phyloP scores from a whole-genome alignment of 352 stramenopile genomes.

The Phytophthora ohioensis region DNA sequence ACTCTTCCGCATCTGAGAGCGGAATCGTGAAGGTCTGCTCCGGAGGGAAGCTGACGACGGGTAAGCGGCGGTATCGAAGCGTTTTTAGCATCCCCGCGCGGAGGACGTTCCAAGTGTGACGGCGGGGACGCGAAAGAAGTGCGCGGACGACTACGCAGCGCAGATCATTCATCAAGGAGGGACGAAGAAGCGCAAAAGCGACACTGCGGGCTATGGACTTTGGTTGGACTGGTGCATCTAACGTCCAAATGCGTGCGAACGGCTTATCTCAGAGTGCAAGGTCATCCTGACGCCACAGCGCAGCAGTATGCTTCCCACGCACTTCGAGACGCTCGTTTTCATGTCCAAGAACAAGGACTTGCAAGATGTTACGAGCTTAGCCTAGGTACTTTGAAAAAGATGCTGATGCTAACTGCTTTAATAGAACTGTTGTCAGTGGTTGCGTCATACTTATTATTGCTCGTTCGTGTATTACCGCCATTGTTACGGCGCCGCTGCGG shows the following conservation, averaged over 20 bases:
- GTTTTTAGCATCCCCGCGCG: not conserved
- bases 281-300: too few relatives aligned
- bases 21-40: slow-evolving; percentile 1
- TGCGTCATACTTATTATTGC: not conserved
- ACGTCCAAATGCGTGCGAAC: too few relatives aligned
- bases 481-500: not conserved
- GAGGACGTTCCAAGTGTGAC: not conserved
- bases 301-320: too few relatives aligned
- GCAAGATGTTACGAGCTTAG: not conserved
- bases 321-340: not conserved
- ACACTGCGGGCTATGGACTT: too few relatives aligned
- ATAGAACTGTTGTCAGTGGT: not conserved
- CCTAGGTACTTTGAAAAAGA: not conserved
- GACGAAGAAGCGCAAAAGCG: too few relatives aligned
- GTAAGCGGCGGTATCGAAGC: not conserved
- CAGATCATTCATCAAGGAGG: not conserved
- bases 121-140: not conserved
- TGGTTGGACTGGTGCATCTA: too few relatives aligned
- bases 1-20: not conserved
- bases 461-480: not conserved
- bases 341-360: not conserved
- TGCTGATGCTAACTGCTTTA: not conserved
- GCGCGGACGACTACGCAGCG: not conserved
- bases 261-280: too few relatives aligned
- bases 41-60: not conserved